A percentile compares a stretch with the other conserved stretches of the same genome.
These are phyloP conservation scores for Alternaria triticimaculans DNA, from an alignment of 2,329 filamentous ascomycete species.

Conservation along the genomic window DNA sequence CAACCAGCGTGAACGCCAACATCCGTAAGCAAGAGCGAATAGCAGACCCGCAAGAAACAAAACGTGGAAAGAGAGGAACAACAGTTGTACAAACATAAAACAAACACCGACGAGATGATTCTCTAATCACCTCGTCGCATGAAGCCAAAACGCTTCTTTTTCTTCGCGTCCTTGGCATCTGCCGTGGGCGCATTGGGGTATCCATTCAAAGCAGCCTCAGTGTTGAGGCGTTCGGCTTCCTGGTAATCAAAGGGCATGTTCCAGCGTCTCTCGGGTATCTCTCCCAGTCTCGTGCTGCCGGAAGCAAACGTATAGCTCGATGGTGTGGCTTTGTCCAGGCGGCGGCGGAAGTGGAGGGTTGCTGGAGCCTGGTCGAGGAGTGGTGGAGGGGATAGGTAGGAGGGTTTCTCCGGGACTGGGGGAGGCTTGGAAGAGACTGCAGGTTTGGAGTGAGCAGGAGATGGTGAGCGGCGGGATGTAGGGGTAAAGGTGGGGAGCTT, in stretches of 20 bases:
- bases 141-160: conserved; percentile 15
- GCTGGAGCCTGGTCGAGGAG: conserved; percentile 8
- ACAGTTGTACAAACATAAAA: conserved; percentile 4
- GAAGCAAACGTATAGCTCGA: conserved; percentile 54
- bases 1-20: background rate
- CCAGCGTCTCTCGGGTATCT: conserved; percentile 57
- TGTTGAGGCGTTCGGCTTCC: conserved; percentile 51
- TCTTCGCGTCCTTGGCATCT: conserved; percentile 11
- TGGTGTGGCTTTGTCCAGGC: conserved; percentile 46
- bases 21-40: background rate
- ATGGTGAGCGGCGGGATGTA: conserved; percentile 15
- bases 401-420: conserved; percentile 7
- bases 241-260: conserved; percentile 52
- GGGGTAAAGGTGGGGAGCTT: conserved; percentile 20
- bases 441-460: conserved; percentile 2
- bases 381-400: conserved; percentile 12
- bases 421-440: conserved; percentile 9
- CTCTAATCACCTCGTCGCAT: conserved; percentile 11
- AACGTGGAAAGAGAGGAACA: background rate
- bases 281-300: conserved; percentile 56
- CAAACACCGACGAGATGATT: background rate
- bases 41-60: background rate
- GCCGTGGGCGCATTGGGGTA: conserved; percentile 12
- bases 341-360: conserved; percentile 26
- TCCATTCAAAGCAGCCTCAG: conserved; percentile 39